phyloP scores from a whole-genome alignment of 768 basidiomycete genomes.

The Russula vinacea region DNA sequence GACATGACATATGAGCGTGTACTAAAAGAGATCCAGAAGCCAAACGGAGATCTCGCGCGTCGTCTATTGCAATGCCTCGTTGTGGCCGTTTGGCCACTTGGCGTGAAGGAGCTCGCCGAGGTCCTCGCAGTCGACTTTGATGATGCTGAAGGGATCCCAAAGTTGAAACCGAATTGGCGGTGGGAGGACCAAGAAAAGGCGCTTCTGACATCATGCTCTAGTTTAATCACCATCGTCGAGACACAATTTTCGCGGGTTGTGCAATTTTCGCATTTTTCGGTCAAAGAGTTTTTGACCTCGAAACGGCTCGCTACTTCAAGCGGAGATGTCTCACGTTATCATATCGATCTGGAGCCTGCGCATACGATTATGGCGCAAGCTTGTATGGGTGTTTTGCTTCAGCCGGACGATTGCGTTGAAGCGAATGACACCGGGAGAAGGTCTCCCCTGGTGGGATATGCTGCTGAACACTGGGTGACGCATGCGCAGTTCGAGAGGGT shows the following conservation, averaged over 20 bases:
- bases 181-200: constrained; percentile 6
- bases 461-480: neutral
- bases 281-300: constrained; percentile 9
- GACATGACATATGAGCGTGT: constrained; percentile 7
- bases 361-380: neutral
- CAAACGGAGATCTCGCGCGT: neutral
- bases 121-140: constrained; percentile 11
- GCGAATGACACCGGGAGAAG: too few relatives aligned
- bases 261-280: constrained; percentile 9
- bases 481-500: constrained; percentile 2
- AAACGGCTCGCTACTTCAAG: neutral
- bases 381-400: neutral
- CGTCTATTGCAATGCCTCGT: constrained; percentile 12
- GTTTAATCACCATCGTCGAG: neutral
- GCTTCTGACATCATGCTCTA: neutral
- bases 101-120: constrained; percentile 5
- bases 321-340: constrained; percentile 3
- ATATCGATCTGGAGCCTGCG: neutral
- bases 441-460: neutral
- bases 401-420: neutral
- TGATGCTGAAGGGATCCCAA: neutral
- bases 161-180: neutral
- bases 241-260: neutral
- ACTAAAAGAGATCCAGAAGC: neutral
- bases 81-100: constrained; percentile 4